A percentile compares a stretch with the other conserved stretches of the same genome.
Evolutionary conservation across 2,329 filamentous ascomycete species (phyloP).

Genomic region (Malbranchea cinnamomea): DNA sequence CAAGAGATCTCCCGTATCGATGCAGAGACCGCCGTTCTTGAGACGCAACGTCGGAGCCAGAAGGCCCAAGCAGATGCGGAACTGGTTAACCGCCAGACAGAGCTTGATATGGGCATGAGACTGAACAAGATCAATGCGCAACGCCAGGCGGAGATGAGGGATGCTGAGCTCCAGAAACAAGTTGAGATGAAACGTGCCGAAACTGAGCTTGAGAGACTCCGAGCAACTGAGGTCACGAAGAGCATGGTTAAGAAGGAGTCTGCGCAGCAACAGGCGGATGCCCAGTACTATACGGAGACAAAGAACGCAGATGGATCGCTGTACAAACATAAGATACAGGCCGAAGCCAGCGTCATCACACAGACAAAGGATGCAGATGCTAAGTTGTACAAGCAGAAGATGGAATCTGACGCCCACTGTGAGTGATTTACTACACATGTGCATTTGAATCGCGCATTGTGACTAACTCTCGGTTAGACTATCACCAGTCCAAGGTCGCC

Average conservation of each 20-base stretch:
- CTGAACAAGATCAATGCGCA: slow-evolving; percentile 60
- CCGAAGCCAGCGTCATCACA: slow-evolving; percentile 34
- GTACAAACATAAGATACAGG: slow-evolving; percentile 27
- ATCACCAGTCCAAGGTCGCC: slow-evolving; percentile 18
- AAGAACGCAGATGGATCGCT: slow-evolving; percentile 38
- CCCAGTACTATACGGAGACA: slow-evolving; percentile 34
- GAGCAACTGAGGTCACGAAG: slow-evolving; percentile 64
- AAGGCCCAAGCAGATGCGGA: slow-evolving; percentile 65
- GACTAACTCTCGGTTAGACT: slow-evolving; percentile 10
- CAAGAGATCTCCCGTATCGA: slow-evolving; percentile 80
- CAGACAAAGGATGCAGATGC: slow-evolving; percentile 41
- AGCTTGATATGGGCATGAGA: slow-evolving; percentile 58
- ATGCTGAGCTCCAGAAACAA: slow-evolving; percentile 65
- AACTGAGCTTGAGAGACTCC: slow-evolving; percentile 66
- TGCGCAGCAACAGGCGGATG: slow-evolving; percentile 31
- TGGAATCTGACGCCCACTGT: slow-evolving; percentile 26
- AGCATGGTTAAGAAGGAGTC: slow-evolving; percentile 41
- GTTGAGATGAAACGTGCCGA: slow-evolving; percentile 64
- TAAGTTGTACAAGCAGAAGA: slow-evolving; percentile 22
- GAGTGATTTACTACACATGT: slow-evolving; percentile 6
- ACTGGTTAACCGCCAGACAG: slow-evolving; percentile 56
- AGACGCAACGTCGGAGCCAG: slow-evolving; percentile 72
- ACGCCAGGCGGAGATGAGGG: slow-evolving; percentile 57
- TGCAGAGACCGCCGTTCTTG: slow-evolving; percentile 68
- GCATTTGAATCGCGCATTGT: background rate